Evolutionary conservation across 345 rosid species (phyloP), one percentile per base, ranked within the genome.

Genomic region (Luvunga scandens): DNA sequence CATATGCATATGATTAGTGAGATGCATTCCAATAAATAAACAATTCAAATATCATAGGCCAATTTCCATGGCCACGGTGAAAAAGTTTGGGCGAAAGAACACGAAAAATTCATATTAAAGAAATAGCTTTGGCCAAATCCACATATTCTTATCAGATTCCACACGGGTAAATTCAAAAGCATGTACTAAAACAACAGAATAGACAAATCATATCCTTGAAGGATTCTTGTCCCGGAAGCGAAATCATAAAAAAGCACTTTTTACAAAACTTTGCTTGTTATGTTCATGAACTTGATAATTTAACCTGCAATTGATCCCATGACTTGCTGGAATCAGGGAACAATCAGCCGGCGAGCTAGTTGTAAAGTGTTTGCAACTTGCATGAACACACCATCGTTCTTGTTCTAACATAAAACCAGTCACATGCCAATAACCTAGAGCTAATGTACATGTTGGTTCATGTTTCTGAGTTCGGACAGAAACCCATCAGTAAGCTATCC

Each of bases 131-230:
- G 34, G 21, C 33, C 31, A 33, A 48, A 31, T 50, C 71, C 64
- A 66, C 33, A 21, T 30, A 75, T 30, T 75, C 24, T 60, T 33
- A 22, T 30, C 36, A 24, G 65, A 55, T 66, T 76, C 33, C 72
- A 65, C 72, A 55, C 66, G 64, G 48, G 60, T 30, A 22, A 30
- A 63, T 75, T 48, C 53, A 8, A 55, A 48, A 4, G 18, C 39
- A 70, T 28, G 2, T 9, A 69, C 18, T 2, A 19, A 34, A 66
- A 76, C 72, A 66, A 34, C 34, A 50, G n/a, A 55, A 76, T 45
- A 66, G 55, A 76, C 72, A 55, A 34, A 66, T 56, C 79, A 36
- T 25, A 76, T 76, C 79, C 57, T 71, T 48, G 50, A 56, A 66
- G 64, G 79, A 76, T 76, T 34, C 21, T 9, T 66, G 73, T 67